Evolutionary conservation across 768 basidiomycete genomes (phyloP).

Genomic region (Cystobasidium tubakii): DNA sequence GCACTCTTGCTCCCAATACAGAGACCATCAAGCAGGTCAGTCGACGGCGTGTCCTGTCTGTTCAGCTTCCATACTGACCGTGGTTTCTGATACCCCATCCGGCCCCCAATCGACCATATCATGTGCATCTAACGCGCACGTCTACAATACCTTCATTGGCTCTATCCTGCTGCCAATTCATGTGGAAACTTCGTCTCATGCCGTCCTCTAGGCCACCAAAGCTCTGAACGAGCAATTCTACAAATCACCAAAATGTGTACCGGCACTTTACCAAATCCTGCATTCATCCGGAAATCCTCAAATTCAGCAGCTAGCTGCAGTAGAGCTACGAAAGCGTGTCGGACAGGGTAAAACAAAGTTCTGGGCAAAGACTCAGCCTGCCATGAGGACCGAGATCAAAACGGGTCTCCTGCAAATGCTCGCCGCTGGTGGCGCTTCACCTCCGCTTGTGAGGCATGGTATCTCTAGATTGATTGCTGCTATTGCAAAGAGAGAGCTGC

Average conservation of each 20-base stretch:
- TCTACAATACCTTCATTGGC: background rate
- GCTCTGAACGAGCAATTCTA: slow-evolving; percentile 87
- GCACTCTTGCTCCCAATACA: slow-evolving; percentile 83
- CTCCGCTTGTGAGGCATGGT: slow-evolving; percentile 74
- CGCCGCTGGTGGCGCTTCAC: background rate
- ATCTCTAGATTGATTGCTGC: slow-evolving; percentile 86
- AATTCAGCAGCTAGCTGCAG: slow-evolving; percentile 94
- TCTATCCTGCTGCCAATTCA: too few relatives aligned
- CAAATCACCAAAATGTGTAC: slow-evolving; percentile 81
- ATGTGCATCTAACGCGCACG: too few relatives aligned
- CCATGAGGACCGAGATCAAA: slow-evolving; percentile 24
- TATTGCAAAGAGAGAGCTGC: slow-evolving; percentile 81
- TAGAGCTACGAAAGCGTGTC: slow-evolving; percentile 75
- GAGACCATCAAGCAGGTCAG: slow-evolving; percentile 78
- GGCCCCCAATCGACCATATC: background rate
- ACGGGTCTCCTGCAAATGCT: slow-evolving; percentile 15
- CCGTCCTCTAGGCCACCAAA: slow-evolving; percentile 66
- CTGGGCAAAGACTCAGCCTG: slow-evolving; percentile 8
- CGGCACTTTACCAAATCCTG: slow-evolving; percentile 73
- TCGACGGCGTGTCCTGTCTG: slow-evolving; percentile 40
- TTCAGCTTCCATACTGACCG: slow-evolving; percentile 28
- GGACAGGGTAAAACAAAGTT: slow-evolving; percentile 31
- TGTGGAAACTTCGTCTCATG: too few relatives aligned
- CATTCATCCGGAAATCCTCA: slow-evolving; percentile 48
- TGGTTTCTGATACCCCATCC: background rate